Evolutionary conservation across 2,329 filamentous ascomycete species (phyloP).

Genomic region (Colletotrichum sp.): DNA sequence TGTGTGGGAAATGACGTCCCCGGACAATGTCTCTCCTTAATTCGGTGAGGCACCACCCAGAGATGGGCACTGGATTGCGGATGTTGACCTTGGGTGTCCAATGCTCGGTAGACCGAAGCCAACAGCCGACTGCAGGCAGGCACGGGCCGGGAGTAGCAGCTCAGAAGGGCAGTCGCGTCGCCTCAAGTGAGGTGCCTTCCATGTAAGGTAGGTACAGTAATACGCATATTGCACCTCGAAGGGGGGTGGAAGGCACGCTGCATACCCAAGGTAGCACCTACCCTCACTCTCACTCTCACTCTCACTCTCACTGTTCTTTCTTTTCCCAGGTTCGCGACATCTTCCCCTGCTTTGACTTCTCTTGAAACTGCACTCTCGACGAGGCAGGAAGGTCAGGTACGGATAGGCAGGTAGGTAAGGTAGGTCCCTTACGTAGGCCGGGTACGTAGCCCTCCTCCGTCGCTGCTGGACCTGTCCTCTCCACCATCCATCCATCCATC

Average conservation of each 20-base stretch:
- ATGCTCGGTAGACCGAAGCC: not conserved
- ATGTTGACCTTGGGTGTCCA: not conserved
- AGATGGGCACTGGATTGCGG: not conserved
- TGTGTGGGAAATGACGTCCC: not conserved
- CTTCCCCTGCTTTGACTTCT: not conserved
- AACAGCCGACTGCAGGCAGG: constrained; percentile 8
- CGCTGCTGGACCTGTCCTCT: not conserved
- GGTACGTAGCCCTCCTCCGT: not conserved
- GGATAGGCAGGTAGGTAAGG: not conserved
- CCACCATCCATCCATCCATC: not conserved
- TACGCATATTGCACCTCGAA: not conserved
- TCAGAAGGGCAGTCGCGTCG: not conserved
- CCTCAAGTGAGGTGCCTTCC: not conserved
- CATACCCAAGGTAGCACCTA: not conserved
- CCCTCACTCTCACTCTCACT: not conserved
- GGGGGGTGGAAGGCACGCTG: not conserved
- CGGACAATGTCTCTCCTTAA: not conserved
- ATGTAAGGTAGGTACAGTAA: not conserved
- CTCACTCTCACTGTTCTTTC: not conserved
- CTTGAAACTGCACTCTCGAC: not conserved
- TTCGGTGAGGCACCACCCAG: not conserved
- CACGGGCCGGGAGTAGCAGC: not conserved
- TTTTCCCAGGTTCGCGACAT: not conserved
- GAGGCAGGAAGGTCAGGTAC: not conserved
- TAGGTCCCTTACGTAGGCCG: not conserved